Evolutionary conservation across 2,329 filamentous ascomycete genomes (phyloP), one percentile per base, ranked within the genome.

Genomic region (Rutstroemia sp.): DNA sequence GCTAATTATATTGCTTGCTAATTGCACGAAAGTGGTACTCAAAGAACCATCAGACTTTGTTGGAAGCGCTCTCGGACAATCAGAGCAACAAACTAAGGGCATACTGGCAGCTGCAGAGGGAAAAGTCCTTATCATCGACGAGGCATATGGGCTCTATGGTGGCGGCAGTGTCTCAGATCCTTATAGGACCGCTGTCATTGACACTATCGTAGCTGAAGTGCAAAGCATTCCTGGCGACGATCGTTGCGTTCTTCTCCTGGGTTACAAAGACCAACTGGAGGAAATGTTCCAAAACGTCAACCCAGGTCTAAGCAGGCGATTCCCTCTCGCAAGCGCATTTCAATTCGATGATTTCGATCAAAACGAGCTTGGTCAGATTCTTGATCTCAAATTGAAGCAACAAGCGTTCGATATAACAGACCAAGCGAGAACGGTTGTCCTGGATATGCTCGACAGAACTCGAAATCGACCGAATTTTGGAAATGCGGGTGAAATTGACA

Each of bases 51-150:
- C 87, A 0, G 88, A 92, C 62, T 92, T 92, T 63, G 73, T 91
- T 1, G 87, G 86, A 0, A 71, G 69, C 8, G 73, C 66, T 0
- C 58, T 92, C 0, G 88, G 88, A 0, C 73, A 78, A 1, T 91
- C 88, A 0, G 88, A 92, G 67, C 73, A 77, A 2, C 81, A 83
- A 34, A 92, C 88, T 0, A 92, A 89, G 61, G 83, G 75, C 0
- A 90, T 92, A 7, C 74, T 92, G 0, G 81, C 79, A 0, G 72
- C 82, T 0, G 83, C 85, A 0, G 61, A 78, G 0, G 88, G 89
- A 0, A 92, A 92, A 61, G 86, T 92, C 0, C 76, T 92, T 0
- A 80, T 92, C 14, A 90, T 92, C 2, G 88, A 92, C 59, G 88
- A 94, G 65, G 88, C 88, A 0, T 92, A 92, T 60, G 82, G 83